A percentile compares a stretch with the other conserved stretches of the same genome.
Evolutionary conservation across 441 rosid species (phyloP).

Genomic region (Adansonia gregorii): DNA sequence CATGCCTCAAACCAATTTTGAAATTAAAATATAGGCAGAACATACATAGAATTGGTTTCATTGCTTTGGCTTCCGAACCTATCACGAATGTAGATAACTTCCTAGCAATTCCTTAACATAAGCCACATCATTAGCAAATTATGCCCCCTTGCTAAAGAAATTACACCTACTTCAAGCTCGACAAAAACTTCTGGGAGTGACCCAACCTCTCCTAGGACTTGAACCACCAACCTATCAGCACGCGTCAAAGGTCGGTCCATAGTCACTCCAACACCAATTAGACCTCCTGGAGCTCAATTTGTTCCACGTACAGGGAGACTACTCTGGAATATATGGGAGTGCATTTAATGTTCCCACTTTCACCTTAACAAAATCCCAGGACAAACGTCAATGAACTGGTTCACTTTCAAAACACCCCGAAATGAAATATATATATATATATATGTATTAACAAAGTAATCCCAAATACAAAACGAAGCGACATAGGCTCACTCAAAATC

Average conservation of each 20-base stretch:
- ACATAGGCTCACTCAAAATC: neutral
- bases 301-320: conserved; percentile 71
- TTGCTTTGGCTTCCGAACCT: neutral
- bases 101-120: neutral
- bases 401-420: conserved; percentile 92
- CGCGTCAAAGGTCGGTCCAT: conserved; percentile 97
- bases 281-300: conserved; percentile 93
- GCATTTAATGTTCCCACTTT: conserved; percentile 76
- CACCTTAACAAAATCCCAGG: conserved; percentile 91
- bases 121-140: neutral
- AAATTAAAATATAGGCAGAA: neutral
- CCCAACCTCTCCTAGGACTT: conserved; percentile 91
- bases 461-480: neutral
- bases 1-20: no score
- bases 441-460: neutral
- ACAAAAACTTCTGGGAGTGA: conserved; percentile 90
- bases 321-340: conserved; percentile 92
- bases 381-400: conserved; percentile 80
- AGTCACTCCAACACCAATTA: conserved; percentile 94
- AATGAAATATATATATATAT: neutral
- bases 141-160: neutral
- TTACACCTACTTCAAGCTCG: conserved; percentile 77
- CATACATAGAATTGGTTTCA: neutral
- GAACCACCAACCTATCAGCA: conserved; percentile 94
- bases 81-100: neutral